Evolutionary conservation across 148 eudicot genomes (phyloP).

Genomic region (Persicaria maculosa): DNA sequence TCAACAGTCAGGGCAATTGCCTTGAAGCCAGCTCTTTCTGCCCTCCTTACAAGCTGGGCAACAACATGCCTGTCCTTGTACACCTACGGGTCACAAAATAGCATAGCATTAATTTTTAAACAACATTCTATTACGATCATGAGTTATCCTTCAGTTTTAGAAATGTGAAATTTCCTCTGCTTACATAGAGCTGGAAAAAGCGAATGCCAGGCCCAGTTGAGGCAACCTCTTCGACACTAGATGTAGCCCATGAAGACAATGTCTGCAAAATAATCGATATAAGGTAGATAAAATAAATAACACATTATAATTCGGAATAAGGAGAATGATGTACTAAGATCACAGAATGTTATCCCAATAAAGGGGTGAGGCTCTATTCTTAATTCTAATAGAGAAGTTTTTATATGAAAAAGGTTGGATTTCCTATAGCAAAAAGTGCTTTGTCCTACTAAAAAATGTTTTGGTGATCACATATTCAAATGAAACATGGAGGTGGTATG

Average conservation of each 20-base stretch:
- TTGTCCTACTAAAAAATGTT: neutral
- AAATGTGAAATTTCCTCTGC: constrained; percentile 11
- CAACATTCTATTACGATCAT: neutral
- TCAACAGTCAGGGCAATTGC: constrained; percentile 98
- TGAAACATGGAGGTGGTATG: neutral
- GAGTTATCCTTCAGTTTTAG: neutral
- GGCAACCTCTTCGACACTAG: constrained; percentile 98
- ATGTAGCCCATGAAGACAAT: constrained; percentile 94
- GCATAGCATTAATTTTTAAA: neutral
- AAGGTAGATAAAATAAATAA: neutral
- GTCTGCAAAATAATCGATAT: constrained; percentile 39
- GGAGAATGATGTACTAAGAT: too few relatives aligned
- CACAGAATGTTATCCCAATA: too few relatives aligned
- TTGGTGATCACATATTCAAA: neutral
- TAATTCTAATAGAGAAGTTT: neutral
- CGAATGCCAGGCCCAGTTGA: constrained; percentile 98
- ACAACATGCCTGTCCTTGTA: constrained; percentile 95
- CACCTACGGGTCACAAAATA: constrained; percentile 32
- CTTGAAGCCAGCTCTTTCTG: constrained; percentile 96
- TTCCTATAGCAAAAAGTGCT: neutral
- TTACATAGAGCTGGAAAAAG: constrained; percentile 98
- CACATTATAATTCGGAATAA: neutral
- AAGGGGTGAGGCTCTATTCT: neutral
- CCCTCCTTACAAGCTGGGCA: constrained; percentile 95
- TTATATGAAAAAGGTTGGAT: neutral